phyloP scores from a whole-genome alignment of 2,329 filamentous ascomycete genomes.

The Xylaria sp. region DNA sequence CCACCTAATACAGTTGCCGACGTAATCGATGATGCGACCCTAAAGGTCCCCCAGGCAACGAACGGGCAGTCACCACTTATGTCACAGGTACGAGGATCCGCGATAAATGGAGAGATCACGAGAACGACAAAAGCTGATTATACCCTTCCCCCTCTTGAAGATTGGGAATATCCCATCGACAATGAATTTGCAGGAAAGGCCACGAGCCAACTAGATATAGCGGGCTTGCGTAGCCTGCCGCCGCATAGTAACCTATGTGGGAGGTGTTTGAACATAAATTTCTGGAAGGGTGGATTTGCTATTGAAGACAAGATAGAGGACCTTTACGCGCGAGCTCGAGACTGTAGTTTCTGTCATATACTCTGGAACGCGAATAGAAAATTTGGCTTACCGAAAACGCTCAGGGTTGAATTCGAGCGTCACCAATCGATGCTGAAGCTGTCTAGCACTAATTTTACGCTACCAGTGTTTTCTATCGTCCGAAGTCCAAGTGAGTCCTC shows the following conservation, averaged over 20 bases:
- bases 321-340: neutral
- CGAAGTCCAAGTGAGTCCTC: constrained; percentile 11
- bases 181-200: constrained; percentile 28
- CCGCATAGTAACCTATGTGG: neutral
- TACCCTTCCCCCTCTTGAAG: constrained; percentile 12
- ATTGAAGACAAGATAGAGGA: neutral
- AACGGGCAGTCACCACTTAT: neutral
- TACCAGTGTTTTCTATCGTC: constrained; percentile 9
- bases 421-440: constrained; percentile 1
- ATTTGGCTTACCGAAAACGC: neutral
- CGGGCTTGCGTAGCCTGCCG: neutral
- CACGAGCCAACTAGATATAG: neutral
- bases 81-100: neutral
- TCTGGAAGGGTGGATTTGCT: constrained; percentile 10
- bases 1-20: neutral
- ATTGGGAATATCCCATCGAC: constrained; percentile 29
- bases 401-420: constrained; percentile 6
- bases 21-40: neutral
- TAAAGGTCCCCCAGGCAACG: neutral
- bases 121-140: constrained; percentile 13
- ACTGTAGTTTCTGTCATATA: constrained; percentile 9
- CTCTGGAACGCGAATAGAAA: constrained; percentile 5
- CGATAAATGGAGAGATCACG: neutral
- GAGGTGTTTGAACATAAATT: constrained; percentile 10
- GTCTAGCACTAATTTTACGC: neutral